A percentile compares a stretch with the other conserved stretches of the same genome.
These are phyloP conservation scores for Paradendryphiella salina DNA, from an alignment of 2,329 filamentous ascomycete species.

Conservation along the genomic window DNA sequence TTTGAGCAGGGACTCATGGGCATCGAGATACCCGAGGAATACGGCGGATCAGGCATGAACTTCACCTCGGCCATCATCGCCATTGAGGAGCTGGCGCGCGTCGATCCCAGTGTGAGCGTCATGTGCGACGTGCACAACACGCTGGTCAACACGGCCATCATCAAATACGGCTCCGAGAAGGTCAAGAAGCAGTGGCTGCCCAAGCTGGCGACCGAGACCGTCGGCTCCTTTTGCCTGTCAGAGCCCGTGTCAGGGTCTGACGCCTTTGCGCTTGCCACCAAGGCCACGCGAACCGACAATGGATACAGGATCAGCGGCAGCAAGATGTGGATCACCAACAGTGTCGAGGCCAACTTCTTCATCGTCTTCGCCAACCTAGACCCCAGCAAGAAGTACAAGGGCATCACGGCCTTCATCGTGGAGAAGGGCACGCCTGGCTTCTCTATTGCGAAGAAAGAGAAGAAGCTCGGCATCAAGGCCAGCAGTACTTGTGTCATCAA, in stretches of 20 bases:
- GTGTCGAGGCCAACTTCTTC: constrained; percentile 90
- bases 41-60: constrained; percentile 96
- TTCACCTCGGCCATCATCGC: constrained; percentile 95
- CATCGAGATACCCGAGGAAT: constrained; percentile 96
- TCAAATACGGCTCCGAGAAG: constrained; percentile 79
- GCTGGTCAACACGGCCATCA: constrained; percentile 87
- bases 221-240: constrained; percentile 88
- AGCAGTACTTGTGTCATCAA: constrained; percentile 96
- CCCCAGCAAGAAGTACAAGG: constrained; percentile 90
- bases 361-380: constrained; percentile 98
- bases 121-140: constrained; percentile 98
- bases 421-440: constrained; percentile 90
- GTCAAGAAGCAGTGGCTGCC: constrained; percentile 87
- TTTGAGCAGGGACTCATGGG: constrained; percentile 99
- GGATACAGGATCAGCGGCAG: constrained; percentile 86
- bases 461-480: constrained; percentile 96
- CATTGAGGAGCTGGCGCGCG: constrained; percentile 92
- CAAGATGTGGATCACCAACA: constrained; percentile 99
- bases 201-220: constrained; percentile 83
- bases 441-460: constrained; percentile 98
- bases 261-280: constrained; percentile 91
- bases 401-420: constrained; percentile 93
- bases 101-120: constrained; percentile 93
- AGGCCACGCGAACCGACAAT: constrained; percentile 77
- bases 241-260: constrained; percentile 93